Conservation (phyloP, 352 stramenopile species). For the Phytopythium chamaehyphon region DNA sequence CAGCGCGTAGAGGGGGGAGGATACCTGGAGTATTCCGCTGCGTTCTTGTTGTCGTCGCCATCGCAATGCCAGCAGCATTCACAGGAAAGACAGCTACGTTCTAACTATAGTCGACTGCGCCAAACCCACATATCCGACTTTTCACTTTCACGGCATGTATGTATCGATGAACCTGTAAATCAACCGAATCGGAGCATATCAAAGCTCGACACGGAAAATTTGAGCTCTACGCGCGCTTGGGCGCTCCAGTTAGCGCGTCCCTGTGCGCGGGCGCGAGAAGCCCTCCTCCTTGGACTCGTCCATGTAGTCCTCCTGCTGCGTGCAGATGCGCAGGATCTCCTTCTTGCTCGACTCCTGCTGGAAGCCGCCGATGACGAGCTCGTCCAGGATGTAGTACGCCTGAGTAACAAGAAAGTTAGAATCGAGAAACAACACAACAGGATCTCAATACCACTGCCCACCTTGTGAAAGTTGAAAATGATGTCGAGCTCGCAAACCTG, state of each 20-base stretch:
- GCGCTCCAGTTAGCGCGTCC: slow-evolving; percentile 38
- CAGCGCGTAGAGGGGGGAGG: too few relatives aligned
- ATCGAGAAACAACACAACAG: not conserved
- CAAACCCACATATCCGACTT: too few relatives aligned
- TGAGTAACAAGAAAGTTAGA: slow-evolving; percentile 7
- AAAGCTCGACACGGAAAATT: slow-evolving; percentile 3
- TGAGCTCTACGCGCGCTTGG: not conserved
- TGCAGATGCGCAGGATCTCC: slow-evolving; percentile 87
- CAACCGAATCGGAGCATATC: too few relatives aligned
- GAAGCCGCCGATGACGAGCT: slow-evolving; percentile 98
- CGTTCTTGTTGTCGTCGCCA: too few relatives aligned
- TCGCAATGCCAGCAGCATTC: too few relatives aligned
- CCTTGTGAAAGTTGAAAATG: slow-evolving; percentile 99
- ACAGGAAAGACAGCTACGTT: too few relatives aligned
- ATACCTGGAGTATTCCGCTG: too few relatives aligned
- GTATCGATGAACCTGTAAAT: too few relatives aligned
- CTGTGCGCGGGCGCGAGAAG: slow-evolving; percentile 58
- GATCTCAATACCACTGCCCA: slow-evolving; percentile 2
- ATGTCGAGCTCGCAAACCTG: slow-evolving; percentile 95
- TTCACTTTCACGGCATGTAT: not conserved
- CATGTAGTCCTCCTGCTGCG: slow-evolving; percentile 89
- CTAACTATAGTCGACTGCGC: too few relatives aligned
- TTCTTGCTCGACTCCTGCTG: slow-evolving; percentile 96
- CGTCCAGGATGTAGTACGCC: slow-evolving; percentile 99
- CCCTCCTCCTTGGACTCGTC: slow-evolving; percentile 86